Base-by-base conservation (phyloP, 352 stramenopile species). In the Pythium biforme region DNA sequence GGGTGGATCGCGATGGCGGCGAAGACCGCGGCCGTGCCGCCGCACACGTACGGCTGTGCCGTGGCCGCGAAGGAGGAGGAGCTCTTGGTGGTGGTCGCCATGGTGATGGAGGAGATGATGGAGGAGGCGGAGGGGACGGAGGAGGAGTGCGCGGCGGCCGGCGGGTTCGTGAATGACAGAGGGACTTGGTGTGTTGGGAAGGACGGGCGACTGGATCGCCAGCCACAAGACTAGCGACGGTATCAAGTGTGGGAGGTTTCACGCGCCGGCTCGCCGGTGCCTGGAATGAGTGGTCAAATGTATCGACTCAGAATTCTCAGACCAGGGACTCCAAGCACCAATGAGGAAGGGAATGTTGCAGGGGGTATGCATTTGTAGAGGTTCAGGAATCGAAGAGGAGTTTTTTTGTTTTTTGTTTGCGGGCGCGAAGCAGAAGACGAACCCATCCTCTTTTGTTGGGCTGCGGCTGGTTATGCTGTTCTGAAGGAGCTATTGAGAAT, bases 1-100 rank as follows among this genome's bases (percentile, higher is more conserved):
- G 90, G 90, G 70, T 96, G 88, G 72, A 97, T 95, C 55, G 79
- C 83, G 11, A 91, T 62, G 34, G 86, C 83, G 12, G 86, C 83
- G 52, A 94, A 84, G 25, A 92, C 79, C 12, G 86, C 83, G 1
- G 86, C 74, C 12, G 80, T 82, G 29, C 86, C 86, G 53, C 86
- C 86, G 69, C 83, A 92, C 37, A 94, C 70, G 59, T 94, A 94
- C 11, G 86, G 86, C 73, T 92, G 86, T 12, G 80, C 78, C 10
- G 74, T 50, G 27, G 76, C 55, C 17, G 82, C 85, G 52, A 90
- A 66, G 46, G 77, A 80, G 20, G 79, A 81, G 43, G 37, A 43
- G 37, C 31, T 43, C 37, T 43, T 43, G 37, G 37, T 43, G 37
- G 37, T 43, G 14, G 17, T 20, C 11, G 37, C 59, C 55, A 65